Percentiles rank a stretch among this genome's conserved stretches.
phyloP scores from a whole-genome alignment of 2,329 filamentous ascomycete genomes.

The Rhinocladiella similis region DNA sequence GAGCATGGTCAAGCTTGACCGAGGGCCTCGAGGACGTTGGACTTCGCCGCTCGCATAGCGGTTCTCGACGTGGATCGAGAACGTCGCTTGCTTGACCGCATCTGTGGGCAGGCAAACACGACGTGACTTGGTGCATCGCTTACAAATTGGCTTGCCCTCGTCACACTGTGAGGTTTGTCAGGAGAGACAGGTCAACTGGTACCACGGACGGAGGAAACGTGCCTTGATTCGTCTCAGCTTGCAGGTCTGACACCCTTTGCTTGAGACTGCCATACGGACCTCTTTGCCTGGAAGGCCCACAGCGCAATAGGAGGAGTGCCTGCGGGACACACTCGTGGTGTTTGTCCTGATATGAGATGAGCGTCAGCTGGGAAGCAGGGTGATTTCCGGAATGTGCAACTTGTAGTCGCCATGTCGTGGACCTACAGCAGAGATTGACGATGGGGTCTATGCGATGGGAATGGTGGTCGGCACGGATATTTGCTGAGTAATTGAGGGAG shows the following conservation, averaged over 20 bases:
- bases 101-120: conserved; percentile 24
- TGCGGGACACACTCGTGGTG: background rate
- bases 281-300: background rate
- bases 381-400: too few species aligned
- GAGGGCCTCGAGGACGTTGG: conserved; percentile 35
- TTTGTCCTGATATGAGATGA: background rate
- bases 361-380: background rate
- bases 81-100: conserved; percentile 12
- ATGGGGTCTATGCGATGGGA: background rate
- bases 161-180: conserved; percentile 29
- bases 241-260: conserved; percentile 31
- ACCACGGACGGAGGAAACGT: background rate
- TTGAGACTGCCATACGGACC: conserved; percentile 12
- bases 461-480: background rate
- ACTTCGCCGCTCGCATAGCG: conserved; percentile 30
- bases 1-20: conserved; percentile 23
- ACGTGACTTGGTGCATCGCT: conserved; percentile 26
- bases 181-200: background rate
- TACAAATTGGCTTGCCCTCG: conserved; percentile 27
- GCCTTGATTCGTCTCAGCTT: conserved; percentile 31
- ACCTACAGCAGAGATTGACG: too few species aligned
- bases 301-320: background rate
- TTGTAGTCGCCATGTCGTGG: too few species aligned
- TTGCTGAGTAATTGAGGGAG: background rate
- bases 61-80: conserved; percentile 32